Evolutionary conservation across 805 yeast genomes (phyloP).

Genomic region (Metschnikowia hibisci): DNA sequence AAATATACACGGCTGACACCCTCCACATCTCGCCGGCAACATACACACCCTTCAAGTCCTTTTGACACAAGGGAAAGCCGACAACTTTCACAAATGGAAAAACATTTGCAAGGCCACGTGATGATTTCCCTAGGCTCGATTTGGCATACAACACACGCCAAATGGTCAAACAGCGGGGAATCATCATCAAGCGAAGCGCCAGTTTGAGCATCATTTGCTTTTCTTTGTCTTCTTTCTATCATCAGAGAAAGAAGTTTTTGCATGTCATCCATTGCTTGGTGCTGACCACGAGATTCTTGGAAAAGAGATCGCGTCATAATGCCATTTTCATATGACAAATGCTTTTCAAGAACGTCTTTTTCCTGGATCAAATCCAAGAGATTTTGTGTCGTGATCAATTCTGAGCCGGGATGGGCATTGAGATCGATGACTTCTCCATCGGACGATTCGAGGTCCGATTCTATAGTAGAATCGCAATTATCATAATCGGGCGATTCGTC

Average conservation of each 20-base stretch:
- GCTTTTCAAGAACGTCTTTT: conserved; percentile 26
- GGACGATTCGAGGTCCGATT: conserved; percentile 10
- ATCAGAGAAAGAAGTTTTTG: conserved; percentile 23
- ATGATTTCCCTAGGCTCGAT: conserved; percentile 68
- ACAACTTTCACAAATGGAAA: conserved; percentile 84
- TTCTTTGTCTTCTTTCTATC: conserved; percentile 11
- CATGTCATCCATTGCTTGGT: conserved; percentile 6
- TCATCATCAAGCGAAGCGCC: conserved; percentile 14
- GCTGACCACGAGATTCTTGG: conserved; percentile 5
- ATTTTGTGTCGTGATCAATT: conserved; percentile 14
- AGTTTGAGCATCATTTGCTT: not conserved
- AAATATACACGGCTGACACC: conserved; percentile 58
- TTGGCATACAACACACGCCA: conserved; percentile 79
- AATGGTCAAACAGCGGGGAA: conserved; percentile 28
- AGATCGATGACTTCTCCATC: conserved; percentile 5
- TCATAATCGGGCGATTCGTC: conserved; percentile 15
- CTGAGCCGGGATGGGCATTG: conserved; percentile 5
- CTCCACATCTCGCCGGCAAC: conserved; percentile 74
- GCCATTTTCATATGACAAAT: conserved; percentile 22
- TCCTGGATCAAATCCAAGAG: conserved; percentile 14
- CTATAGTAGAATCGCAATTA: conserved; percentile 3
- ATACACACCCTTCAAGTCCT: conserved; percentile 75
- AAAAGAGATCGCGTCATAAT: conserved; percentile 35
- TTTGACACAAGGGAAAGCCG: conserved; percentile 67
- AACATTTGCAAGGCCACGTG: conserved; percentile 91